Evolutionary conservation across 495 filamentous ascomycete species (phyloP).

Genomic region (Xylona heveae): DNA sequence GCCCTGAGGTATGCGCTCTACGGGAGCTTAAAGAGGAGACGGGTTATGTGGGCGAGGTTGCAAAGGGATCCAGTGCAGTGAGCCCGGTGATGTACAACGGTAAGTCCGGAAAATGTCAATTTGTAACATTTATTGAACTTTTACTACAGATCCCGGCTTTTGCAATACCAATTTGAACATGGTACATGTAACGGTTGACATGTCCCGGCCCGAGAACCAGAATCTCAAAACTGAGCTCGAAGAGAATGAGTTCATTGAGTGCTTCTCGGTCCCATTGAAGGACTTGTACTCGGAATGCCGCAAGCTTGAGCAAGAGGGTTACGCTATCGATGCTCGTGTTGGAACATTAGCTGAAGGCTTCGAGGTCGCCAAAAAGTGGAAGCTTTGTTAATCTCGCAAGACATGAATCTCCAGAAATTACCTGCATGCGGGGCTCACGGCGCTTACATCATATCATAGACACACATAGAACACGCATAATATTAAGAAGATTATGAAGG

Average conservation of each 20-base stretch:
- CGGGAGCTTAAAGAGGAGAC: slow-evolving; percentile 91
- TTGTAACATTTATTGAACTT: slow-evolving; percentile 1
- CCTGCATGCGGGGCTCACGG: no score
- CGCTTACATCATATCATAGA: no score
- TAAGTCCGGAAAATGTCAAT: slow-evolving; percentile 10
- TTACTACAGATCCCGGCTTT: slow-evolving; percentile 40
- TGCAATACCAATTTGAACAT: slow-evolving; percentile 77
- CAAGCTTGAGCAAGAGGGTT: slow-evolving; percentile 49
- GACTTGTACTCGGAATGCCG: slow-evolving; percentile 45
- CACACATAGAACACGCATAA: no score
- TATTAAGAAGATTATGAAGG: no score
- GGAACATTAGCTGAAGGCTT: slow-evolving; percentile 74
- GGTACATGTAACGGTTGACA: slow-evolving; percentile 64
- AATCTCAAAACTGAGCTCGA: slow-evolving; percentile 55
- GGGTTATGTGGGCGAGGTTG: slow-evolving; percentile 55
- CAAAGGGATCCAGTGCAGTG: slow-evolving; percentile 15
- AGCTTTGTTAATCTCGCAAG: slow-evolving; percentile 20
- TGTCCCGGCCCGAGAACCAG: slow-evolving; percentile 45
- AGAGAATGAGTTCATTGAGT: slow-evolving; percentile 81
- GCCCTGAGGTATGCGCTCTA: slow-evolving; percentile 54
- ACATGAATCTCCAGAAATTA: no score
- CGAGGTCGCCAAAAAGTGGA: slow-evolving; percentile 48
- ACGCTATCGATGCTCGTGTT: slow-evolving; percentile 69
- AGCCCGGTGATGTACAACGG: slow-evolving; percentile 76
- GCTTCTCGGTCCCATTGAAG: slow-evolving; percentile 47